phyloP scores from a whole-genome alignment of 2,329 filamentous ascomycete genomes.

The Byssothecium circinans region DNA sequence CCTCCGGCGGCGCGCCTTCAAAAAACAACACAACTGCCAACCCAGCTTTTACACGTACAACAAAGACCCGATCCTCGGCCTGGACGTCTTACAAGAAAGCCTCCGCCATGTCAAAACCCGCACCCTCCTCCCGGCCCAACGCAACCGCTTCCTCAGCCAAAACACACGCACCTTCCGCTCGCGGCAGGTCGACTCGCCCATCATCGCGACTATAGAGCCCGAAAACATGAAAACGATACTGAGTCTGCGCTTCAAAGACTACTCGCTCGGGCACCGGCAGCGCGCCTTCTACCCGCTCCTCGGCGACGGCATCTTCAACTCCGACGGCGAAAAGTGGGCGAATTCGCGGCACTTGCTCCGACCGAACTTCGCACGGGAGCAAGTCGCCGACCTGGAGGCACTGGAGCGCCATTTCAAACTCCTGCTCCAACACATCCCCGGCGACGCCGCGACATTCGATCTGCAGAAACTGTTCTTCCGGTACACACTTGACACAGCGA shows the following conservation, averaged over 20 bases:
- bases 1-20: slow-evolving; percentile 41
- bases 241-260: slow-evolving; percentile 52
- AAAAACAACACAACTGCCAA: slow-evolving; percentile 51
- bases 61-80: slow-evolving; percentile 58
- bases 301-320: slow-evolving; percentile 51
- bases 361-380: slow-evolving; percentile 56
- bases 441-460: slow-evolving; percentile 48
- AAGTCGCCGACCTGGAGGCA: slow-evolving; percentile 57
- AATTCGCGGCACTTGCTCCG: slow-evolving; percentile 52
- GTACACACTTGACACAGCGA: slow-evolving; percentile 54
- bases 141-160: slow-evolving; percentile 32
- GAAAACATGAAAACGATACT: slow-evolving; percentile 53
- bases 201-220: slow-evolving; percentile 50
- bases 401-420: slow-evolving; percentile 63
- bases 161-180: slow-evolving; percentile 45
- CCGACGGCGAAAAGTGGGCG: slow-evolving; percentile 47
- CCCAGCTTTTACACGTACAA: slow-evolving; percentile 51
- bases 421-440: slow-evolving; percentile 63
- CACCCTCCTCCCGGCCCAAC: slow-evolving; percentile 7
- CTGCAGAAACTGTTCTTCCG: slow-evolving; percentile 50
- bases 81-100: slow-evolving; percentile 51
- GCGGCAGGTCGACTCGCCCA: slow-evolving; percentile 22
- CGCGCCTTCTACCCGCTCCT: slow-evolving; percentile 45
- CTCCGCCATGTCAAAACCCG: slow-evolving; percentile 25
- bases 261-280: slow-evolving; percentile 43